These are phyloP conservation scores for Haplosporangium sp. DNA, from an alignment of 371 early-diverging fungal species.

Conservation along the genomic window DNA sequence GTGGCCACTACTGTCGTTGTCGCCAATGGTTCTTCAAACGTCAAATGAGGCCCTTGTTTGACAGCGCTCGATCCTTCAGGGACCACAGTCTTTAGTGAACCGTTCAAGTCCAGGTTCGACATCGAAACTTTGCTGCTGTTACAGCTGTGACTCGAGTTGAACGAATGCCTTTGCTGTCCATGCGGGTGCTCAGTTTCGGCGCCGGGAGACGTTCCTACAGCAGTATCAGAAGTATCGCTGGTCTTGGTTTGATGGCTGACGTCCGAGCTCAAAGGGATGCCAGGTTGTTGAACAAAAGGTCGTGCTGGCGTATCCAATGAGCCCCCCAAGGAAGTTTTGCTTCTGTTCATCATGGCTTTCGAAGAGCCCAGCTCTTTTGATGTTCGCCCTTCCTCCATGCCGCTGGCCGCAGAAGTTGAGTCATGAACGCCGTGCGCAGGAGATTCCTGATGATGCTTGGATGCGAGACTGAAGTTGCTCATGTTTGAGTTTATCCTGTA, in stretches of 20 bases:
- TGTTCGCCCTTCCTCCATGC: not conserved
- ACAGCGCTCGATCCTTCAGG: not conserved
- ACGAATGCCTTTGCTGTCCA: slow-evolving; percentile 12
- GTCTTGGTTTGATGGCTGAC: slow-evolving; percentile 24
- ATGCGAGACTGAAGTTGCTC: slow-evolving; percentile 36
- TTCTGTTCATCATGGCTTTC: no score
- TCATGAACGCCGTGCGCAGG: slow-evolving; percentile 4
- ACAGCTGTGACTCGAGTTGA: slow-evolving; percentile 17
- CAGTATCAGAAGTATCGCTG: slow-evolving; percentile 24
- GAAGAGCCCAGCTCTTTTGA: not conserved
- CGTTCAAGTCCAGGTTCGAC: slow-evolving; percentile 9
- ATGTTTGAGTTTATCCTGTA: slow-evolving; percentile 33
- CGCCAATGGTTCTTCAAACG: slow-evolving; percentile 23
- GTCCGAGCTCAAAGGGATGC: slow-evolving; percentile 9
- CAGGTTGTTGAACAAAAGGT: slow-evolving; percentile 14
- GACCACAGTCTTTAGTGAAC: not conserved
- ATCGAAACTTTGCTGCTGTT: not conserved
- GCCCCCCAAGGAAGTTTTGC: not conserved
- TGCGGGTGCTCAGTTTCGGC: slow-evolving; percentile 7
- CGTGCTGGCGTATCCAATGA: slow-evolving; percentile 12
- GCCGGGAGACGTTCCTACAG: slow-evolving; percentile 21
- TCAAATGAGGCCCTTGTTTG: slow-evolving; percentile 9
- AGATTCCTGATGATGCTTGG: not conserved
- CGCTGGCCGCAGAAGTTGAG: not conserved
- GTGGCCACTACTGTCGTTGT: not conserved